phyloP scores from a whole-genome alignment of 306 rosid genomes.

The Fagus sylvatica region DNA sequence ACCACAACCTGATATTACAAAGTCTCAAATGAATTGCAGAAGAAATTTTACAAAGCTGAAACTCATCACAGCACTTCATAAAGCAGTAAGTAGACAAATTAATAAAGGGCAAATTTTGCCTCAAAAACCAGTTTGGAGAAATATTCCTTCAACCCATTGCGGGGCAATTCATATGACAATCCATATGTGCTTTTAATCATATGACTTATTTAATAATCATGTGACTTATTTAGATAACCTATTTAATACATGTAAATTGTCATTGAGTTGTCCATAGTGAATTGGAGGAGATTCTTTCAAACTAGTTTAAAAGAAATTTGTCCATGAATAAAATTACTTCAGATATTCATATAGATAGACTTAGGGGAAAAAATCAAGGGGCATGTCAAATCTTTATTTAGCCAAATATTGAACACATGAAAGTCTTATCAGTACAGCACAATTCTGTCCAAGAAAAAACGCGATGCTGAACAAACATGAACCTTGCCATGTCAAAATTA shows the following conservation, averaged over 20 bases:
- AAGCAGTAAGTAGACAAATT: not conserved
- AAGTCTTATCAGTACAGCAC: constrained; percentile 28
- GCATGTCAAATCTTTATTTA: constrained; percentile 46
- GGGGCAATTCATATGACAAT: no score
- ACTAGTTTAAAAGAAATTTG: not conserved
- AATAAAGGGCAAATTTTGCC: no score
- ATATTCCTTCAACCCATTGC: no score
- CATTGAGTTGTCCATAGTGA: no score
- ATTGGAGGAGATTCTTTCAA: no score
- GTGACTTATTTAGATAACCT: no score
- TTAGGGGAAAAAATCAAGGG: constrained; percentile 22
- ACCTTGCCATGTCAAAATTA: constrained; percentile 27
- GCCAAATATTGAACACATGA: constrained; percentile 27
- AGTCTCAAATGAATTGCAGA: not conserved
- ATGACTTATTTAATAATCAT: no score
- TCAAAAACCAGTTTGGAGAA: no score
- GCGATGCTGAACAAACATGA: constrained; percentile 19
- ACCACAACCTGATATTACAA: not conserved
- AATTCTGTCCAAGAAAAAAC: constrained; percentile 26
- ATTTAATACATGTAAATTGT: no score
- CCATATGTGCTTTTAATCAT: no score
- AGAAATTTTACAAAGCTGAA: not conserved
- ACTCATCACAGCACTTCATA: not conserved
- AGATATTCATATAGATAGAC: constrained; percentile 8
- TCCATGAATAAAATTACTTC: not conserved